Percentiles rank a stretch among this genome's conserved stretches.
Evolutionary conservation across 2,329 filamentous ascomycete genomes (phyloP).

Genomic region (Diaporthe vexans): DNA sequence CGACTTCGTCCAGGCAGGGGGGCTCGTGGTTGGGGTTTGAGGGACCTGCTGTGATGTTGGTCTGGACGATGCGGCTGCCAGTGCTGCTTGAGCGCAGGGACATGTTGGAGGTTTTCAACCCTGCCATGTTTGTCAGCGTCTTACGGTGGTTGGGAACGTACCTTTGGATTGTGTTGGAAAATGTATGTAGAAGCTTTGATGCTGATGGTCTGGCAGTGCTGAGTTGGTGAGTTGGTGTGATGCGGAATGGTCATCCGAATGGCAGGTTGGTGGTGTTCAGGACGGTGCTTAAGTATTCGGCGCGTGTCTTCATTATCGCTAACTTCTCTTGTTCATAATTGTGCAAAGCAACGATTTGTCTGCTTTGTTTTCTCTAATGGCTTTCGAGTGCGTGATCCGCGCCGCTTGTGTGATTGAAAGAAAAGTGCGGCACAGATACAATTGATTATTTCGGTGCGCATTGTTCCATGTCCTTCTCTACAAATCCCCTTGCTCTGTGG

Average conservation of each 20-base stretch:
- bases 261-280: too few species aligned
- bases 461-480: neutral
- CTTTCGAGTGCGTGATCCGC: rapidly evolving
- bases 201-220: neutral
- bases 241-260: neutral
- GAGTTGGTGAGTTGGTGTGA: neutral
- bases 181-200: neutral
- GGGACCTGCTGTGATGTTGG: neutral
- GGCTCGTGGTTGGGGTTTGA: neutral
- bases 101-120: neutral
- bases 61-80: neutral
- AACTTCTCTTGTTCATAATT: neutral
- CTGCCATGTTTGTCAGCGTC: neutral
- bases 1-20: too few species aligned
- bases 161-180: neutral
- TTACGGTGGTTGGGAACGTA: neutral
- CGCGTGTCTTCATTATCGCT: rapidly evolving
- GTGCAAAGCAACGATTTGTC: neutral
- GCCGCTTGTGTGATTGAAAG: too few species aligned
- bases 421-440: neutral
- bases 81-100: neutral
- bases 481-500: neutral
- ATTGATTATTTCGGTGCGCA: neutral
- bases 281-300: neutral
- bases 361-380: neutral